Base-by-base conservation (phyloP, 2,329 filamentous ascomycete genomes). In the Aspergillus sojae region DNA sequence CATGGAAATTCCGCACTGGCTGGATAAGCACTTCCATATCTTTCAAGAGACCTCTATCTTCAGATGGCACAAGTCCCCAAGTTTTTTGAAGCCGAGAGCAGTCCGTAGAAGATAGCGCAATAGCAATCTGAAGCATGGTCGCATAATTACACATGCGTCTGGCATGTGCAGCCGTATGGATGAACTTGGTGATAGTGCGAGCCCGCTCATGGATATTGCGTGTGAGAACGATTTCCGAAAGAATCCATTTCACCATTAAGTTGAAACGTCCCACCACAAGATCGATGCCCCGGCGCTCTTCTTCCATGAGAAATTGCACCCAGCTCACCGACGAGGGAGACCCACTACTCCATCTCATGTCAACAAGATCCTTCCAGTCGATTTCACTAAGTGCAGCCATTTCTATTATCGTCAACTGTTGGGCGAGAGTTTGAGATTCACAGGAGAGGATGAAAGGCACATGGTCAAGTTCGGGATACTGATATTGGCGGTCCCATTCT, bases 241-340 rank as follows among this genome's bases (percentile, higher is more conserved):
- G 77, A 10, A 83, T 83, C 88, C 88, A 90, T 77, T 89, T 89
- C 64, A 89, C 86, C 66, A 89, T 85, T 5, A 90, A 78, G 66
- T 90, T 90, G 79, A 89, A 89, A 30, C 88, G 85, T 28, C 87
- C 86, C 57, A 88, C 88, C 64, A 89, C 87, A 41, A 90, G 78
- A 65, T 89, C 88, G 50, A 90, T 86, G 34, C 88, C 88, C 55
- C 80, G 82, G 23, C 82, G 83, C 50, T 85, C 82, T 67, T 85
- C 75, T 14, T 81, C 79, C 52, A 82, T 79, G 23, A 89, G 81
- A 70, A 88, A 89, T 58, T 87, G 82, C 4, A 88, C 86, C 88
- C 88, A 90, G 69, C 87, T 85, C 19, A 81, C 76, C 21, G 84
- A 81, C 26, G 79, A 76, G 7, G 82, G 81, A 3, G 84, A 82